Base-by-base conservation (phyloP, 1,284 basidiomycete species). In the Rhodotorula sp. region DNA sequence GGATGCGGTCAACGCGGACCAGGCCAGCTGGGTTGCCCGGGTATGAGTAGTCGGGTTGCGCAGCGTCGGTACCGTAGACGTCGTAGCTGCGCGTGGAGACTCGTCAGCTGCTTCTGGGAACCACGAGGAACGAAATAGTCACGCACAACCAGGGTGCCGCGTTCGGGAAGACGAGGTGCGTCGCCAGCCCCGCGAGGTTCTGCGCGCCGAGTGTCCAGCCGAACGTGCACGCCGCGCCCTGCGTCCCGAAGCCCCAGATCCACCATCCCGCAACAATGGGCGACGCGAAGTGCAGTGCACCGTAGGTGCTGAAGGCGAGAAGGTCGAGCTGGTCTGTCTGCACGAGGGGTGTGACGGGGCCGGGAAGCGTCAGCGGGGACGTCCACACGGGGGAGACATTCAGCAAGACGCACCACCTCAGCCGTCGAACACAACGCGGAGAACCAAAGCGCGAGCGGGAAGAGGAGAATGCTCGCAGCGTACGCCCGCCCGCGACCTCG, bases 211-310 rank as follows among this genome's bases (percentile, higher is more conserved):
- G 65, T 15, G 66, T 68, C 67, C 74, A 76, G 4, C 78, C 77
- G 41, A 76, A 79, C 6, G 69, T 71, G 27, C 62, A 63, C n/a
- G 78, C 75, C 0, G 75, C 75, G 27, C 78, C 78, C 44, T 77
- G 76, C 39, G 74, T 56, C 0, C 70, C 76, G 44, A 77, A 79
- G 22, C 72, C 73, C 78, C 78, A 79, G 48, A 74, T 64, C 75
- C 77, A 78, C 76, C 78, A 79, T 1, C 63, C 77, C 0, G 68
- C 67, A 53, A 76, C 27, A 74, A 78, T 73, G 8, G 77, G 74
- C n/a, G 66, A 71, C 5, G 77, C 76, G 32, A 77, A 77, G 57
- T 77, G 77, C 0, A 77, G 67, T 0, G 73, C 73, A 27, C 73
- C 73, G 60, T 74, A 74, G 9, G 73, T 64, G 19, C 56, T 62